Conservation (phyloP, 2,329 filamentous ascomycete genomes). For the Cordyceps pruinosa region DNA sequence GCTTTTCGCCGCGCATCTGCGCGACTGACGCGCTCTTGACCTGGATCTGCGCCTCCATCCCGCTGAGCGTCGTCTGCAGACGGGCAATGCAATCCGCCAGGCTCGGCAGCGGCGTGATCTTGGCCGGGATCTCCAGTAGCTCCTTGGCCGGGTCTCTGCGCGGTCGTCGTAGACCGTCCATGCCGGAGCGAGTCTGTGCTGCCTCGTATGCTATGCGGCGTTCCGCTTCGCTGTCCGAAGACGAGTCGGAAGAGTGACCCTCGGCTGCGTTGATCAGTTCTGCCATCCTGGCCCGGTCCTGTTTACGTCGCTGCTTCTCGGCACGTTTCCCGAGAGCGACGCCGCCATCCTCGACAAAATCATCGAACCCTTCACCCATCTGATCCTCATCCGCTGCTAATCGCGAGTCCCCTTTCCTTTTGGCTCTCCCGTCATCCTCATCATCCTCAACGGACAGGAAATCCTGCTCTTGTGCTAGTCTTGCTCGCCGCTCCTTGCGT, state of each 20-base stretch:
- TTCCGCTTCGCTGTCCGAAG: conserved; percentile 63
- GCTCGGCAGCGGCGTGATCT: conserved; percentile 71
- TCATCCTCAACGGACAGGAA: conserved; percentile 58
- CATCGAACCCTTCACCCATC: conserved; percentile 86
- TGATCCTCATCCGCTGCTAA: conserved; percentile 85
- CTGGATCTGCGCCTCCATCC: conserved; percentile 57
- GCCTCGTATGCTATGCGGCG: conserved; percentile 78
- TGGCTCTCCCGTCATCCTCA: conserved; percentile 42
- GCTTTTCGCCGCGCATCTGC: conserved; percentile 60
- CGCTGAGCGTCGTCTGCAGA: conserved; percentile 53
- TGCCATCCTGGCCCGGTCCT: conserved; percentile 70
- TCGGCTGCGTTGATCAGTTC: conserved; percentile 78
- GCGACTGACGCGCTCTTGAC: conserved; percentile 57
- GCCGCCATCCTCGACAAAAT: conserved; percentile 78
- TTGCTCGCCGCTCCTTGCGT: conserved; percentile 82
- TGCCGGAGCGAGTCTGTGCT: conserved; percentile 78
- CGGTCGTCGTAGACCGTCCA: conserved; percentile 59
- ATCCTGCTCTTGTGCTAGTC: conserved; percentile 63
- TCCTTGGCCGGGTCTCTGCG: conserved; percentile 29
- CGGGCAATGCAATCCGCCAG: conserved; percentile 59
- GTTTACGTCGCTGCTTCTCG: conserved; percentile 61
- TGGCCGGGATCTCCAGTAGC: conserved; percentile 55
- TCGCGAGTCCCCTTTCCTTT: conserved; percentile 63
- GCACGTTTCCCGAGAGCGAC: conserved; percentile 73
- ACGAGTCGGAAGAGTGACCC: conserved; percentile 53